Base-by-base conservation (phyloP, 2,329 filamentous ascomycete species). In the Colletotrichum tropicale region DNA sequence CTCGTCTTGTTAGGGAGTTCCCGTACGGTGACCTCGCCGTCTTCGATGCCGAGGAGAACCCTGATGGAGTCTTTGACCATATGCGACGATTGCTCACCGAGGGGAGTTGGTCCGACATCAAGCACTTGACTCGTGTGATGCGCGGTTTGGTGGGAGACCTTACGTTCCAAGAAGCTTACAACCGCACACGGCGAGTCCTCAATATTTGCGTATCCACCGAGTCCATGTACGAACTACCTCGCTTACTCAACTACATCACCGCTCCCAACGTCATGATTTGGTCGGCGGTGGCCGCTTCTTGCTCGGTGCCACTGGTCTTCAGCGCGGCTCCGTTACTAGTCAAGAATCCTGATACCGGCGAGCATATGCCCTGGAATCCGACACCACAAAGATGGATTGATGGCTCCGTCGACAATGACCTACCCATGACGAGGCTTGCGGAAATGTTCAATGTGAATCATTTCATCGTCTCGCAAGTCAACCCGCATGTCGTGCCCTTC, bases 391-490 rank as follows among this genome's bases (percentile, higher is more conserved):
- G 92, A 78, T 98, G 95, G 91, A 98, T 98, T 67, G 96, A 98
- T 82, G 96, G 96, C 1, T 98, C 96, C 1, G 95, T 98, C 26
- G 96, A 98, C 82, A 97, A 97, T 75, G 96, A 98, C 83, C 88
- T 98, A 4, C 96, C 96, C 3, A 98, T 98, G 92, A 95, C 94
- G 24, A 92, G 95, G 3, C 88, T 98, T 18, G 93, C 96, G 1
- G 96, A 98, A 81, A 96, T 98, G 94, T 98, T 98, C 88, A 98
- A 98, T 81, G 96, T 98, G 82, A 98, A 98, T 81, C 96, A 98
- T 82, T 98, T 98, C 82, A 98, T 98, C 79, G 96, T 98, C 21
- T 98, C 96, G 0, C 96, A 98, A 83, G 96, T 98, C 66, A 98
- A 98, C 80, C 96, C 96, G 1, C 96, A 98, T 80, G 95, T 98